Conservation (phyloP, 2,329 filamentous ascomycete species). For the Beauveria sp. region DNA sequence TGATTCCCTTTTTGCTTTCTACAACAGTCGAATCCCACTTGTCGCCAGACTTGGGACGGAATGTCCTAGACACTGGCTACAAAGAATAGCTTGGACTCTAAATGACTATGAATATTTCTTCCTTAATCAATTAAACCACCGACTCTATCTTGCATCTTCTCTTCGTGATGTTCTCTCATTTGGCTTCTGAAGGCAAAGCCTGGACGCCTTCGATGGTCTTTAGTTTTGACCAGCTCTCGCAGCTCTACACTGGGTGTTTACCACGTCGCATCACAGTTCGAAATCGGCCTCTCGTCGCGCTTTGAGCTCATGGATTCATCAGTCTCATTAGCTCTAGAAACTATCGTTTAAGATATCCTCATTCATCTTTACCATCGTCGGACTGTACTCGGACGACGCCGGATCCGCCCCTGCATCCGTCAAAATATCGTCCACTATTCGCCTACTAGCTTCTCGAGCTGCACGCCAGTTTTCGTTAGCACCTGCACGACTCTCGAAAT, state of each 20-base stretch:
- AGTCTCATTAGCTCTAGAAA: conserved; percentile 34
- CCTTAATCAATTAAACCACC: not conserved
- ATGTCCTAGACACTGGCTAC: not conserved
- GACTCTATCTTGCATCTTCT: not conserved
- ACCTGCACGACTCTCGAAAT: not conserved
- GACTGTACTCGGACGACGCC: conserved; percentile 52
- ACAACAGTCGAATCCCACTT: not conserved
- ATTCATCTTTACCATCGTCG: conserved; percentile 59
- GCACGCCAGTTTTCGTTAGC: conserved; percentile 11
- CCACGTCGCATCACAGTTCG: too few relatives aligned
- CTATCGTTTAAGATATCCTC: conserved; percentile 55
- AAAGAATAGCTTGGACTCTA: not conserved
- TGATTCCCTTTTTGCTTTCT: conserved; percentile 4
- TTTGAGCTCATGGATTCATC: too few relatives aligned
- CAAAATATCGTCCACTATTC: conserved; percentile 74
- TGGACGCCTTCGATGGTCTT: too few relatives aligned
- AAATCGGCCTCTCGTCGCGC: too few relatives aligned
- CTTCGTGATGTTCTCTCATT: not conserved
- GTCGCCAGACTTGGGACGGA: conserved; percentile 1
- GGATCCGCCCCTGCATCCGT: conserved; percentile 62
- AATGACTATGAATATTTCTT: conserved; percentile 1
- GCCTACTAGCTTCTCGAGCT: conserved; percentile 73
- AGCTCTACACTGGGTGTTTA: too few relatives aligned
- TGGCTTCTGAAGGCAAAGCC: too few relatives aligned
- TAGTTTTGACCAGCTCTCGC: too few relatives aligned